Base-by-base conservation (phyloP, 2,329 filamentous ascomycete genomes). In the Trematosphaeria pertusa region DNA sequence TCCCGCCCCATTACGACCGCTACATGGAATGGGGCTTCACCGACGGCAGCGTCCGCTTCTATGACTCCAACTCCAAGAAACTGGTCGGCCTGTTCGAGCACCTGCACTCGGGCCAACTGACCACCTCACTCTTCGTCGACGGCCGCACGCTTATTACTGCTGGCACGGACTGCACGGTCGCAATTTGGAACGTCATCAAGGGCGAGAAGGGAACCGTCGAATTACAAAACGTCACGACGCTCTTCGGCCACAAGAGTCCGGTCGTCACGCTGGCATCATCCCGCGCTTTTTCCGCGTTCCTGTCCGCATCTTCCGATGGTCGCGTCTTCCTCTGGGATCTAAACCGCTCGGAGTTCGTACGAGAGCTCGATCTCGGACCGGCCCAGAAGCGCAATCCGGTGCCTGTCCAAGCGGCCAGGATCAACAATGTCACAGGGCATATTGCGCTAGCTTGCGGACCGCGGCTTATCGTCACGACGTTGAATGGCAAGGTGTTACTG, bases 11-110 rank as follows among this genome's bases (percentile, higher is more conserved):
- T 38, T 96, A 91, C 65, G 92, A 97, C 72, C 91, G 91, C 60
- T 96, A 91, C 63, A 82, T 97, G 58, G 91, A 97, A 74, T 97
- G 93, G 93, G 93, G 93, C 1, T 97, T 95, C 61, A 88, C 90
- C 0, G 94, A 99, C 70, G 90, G 89, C 59, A 95, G 90, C 58
- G 83, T 99, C 20, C 87, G 94, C 3, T 97, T 99, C 77, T 96
- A 90, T 74, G 84, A 88, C 44, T 86, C 87, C 37, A 91, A 96
- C 57, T 89, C 84, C 47, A 87, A 89, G 64, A 92, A 90, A 77
- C 79, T 88, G 17, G 84, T 95, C 26, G 93, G 93, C 0, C 81
- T 97, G 14, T 96, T 93, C 65, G 94, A 99, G 71, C 95, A 97
- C 65, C 79, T 97, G 2, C 94, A 99, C 67, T 87, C 93, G 46